phyloP scores from a whole-genome alignment of 805 yeast species.

The Saccharomyces paradoxus region DNA sequence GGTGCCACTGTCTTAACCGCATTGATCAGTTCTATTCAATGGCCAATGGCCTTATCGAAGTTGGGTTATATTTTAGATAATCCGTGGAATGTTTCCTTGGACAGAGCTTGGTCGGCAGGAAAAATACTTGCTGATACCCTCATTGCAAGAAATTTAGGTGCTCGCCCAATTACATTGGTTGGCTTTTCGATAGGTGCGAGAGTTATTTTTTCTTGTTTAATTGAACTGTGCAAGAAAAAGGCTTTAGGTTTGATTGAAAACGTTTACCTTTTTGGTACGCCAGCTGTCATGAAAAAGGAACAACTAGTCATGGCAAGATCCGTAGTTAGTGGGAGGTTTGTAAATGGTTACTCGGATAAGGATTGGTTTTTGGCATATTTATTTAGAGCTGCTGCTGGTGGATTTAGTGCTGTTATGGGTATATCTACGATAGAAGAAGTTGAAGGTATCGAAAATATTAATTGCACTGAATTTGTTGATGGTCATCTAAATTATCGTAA shows the following conservation, averaged over 20 bases:
- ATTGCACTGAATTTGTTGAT: slow-evolving; percentile 77
- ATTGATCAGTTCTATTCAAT: slow-evolving; percentile 84
- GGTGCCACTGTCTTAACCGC: slow-evolving; percentile 88
- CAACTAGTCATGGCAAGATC: slow-evolving; percentile 72
- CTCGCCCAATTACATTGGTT: slow-evolving; percentile 81
- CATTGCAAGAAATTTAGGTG: slow-evolving; percentile 80
- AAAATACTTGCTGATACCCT: slow-evolving; percentile 83
- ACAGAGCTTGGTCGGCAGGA: slow-evolving; percentile 97
- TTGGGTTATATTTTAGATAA: slow-evolving; percentile 84
- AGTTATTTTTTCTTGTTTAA: slow-evolving; percentile 79
- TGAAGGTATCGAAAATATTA: slow-evolving; percentile 70
- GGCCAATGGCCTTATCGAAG: slow-evolving; percentile 87
- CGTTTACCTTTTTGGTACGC: slow-evolving; percentile 81
- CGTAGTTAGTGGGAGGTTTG: slow-evolving; percentile 80
- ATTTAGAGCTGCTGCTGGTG: slow-evolving; percentile 93
- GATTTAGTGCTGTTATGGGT: slow-evolving; percentile 85
- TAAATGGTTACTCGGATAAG: slow-evolving; percentile 83
- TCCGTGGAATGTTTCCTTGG: slow-evolving; percentile 96
- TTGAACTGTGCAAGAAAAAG: slow-evolving; percentile 76
- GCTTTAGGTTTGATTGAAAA: slow-evolving; percentile 86
- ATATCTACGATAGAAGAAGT: slow-evolving; percentile 62
- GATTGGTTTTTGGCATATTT: slow-evolving; percentile 96
- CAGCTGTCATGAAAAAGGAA: slow-evolving; percentile 70
- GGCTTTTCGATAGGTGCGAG: slow-evolving; percentile 94
- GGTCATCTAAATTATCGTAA: slow-evolving; percentile 98